Conservation (phyloP, 305 asterid species). For the Fraxinus ornus region DNA sequence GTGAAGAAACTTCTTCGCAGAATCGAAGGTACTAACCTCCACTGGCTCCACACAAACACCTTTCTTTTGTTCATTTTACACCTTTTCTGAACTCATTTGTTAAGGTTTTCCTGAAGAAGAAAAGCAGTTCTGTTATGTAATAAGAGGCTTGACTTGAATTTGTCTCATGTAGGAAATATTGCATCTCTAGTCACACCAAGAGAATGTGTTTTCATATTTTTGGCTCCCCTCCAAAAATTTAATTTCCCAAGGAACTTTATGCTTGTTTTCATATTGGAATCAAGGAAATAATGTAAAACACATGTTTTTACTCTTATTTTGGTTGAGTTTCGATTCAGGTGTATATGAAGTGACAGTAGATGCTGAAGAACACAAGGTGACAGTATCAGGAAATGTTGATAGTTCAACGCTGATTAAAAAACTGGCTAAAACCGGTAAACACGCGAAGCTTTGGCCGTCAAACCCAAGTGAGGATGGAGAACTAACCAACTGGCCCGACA, state of each 20-base stretch:
- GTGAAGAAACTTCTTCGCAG: conserved; percentile 64
- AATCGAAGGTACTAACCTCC: conserved; percentile 45
- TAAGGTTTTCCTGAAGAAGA: not conserved
- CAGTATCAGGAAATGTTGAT: conserved; percentile 64
- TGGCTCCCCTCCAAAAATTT: not conserved
- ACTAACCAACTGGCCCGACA: conserved; percentile 23
- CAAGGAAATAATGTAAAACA: not conserved
- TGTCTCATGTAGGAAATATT: not conserved
- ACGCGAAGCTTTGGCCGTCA: conserved; percentile 57
- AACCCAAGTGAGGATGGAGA: not conserved
- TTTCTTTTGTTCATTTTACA: not conserved
- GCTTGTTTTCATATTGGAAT: not conserved
- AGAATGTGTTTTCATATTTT: not conserved
- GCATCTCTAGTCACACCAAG: not conserved
- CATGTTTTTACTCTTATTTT: not conserved
- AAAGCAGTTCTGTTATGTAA: not conserved
- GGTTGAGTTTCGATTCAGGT: conserved; percentile 39
- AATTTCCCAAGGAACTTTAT: not conserved
- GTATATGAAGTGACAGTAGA: conserved; percentile 66
- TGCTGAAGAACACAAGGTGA: conserved; percentile 52
- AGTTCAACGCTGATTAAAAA: conserved; percentile 49
- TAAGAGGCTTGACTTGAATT: not conserved
- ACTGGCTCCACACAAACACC: not conserved
- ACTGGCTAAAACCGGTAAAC: conserved; percentile 64
- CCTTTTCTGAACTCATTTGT: not conserved